Base-by-base conservation (phyloP, 2,329 filamentous ascomycete genomes). In the Claviceps sp. region DNA sequence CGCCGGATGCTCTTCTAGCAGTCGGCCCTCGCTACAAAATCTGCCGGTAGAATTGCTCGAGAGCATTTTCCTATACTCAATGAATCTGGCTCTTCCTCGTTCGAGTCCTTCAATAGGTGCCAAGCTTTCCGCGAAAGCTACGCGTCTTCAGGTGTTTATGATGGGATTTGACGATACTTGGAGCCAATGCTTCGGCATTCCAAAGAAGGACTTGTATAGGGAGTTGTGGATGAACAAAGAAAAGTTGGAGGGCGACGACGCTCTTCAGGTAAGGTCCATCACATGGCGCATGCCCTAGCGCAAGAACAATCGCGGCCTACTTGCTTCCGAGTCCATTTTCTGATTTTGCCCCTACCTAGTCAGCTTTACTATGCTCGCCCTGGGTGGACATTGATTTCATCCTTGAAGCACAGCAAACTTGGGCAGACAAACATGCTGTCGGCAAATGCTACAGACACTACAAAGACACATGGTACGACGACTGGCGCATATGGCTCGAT, bases 31-130 rank as follows among this genome's bases (percentile, higher is more conserved):
- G 13, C 57, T 70, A 22, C 62, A 69, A 48, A 59, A 59, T 37
- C 63, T 81, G 8, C 78, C 78, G 0, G 60, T 70, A 5, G 78
- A 81, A 60, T 65, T 81, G 26, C 67, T 81, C 13, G 75, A 79
- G 59, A 66, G 56, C 37, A 77, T 81, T 48, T 71, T 79, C 51
- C 62, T 75, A 55, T 62, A 73, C 50, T 78, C 75, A 48, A 60
- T 64, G 55, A 79, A 77, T 56, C 55, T 75, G 47, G 67, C 71
- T 49, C 65, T 81, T 1, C 69, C 75, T 0, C 67, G 64, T 5
- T 66, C 70, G 48, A 73, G 69, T 48, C 70, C 61, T 9, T 61
- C 67, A 34, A 64, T 81, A 34, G 73, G 75, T 22, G 60, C 63
- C 26, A 66, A 71, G 46, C 68, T 81, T 16, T 78, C 76, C 7